A percentile compares a stretch with the other conserved stretches of the same genome.
Evolutionary conservation across 352 stramenopile genomes (phyloP).

Genomic region (Phytopythium oedochilum): DNA sequence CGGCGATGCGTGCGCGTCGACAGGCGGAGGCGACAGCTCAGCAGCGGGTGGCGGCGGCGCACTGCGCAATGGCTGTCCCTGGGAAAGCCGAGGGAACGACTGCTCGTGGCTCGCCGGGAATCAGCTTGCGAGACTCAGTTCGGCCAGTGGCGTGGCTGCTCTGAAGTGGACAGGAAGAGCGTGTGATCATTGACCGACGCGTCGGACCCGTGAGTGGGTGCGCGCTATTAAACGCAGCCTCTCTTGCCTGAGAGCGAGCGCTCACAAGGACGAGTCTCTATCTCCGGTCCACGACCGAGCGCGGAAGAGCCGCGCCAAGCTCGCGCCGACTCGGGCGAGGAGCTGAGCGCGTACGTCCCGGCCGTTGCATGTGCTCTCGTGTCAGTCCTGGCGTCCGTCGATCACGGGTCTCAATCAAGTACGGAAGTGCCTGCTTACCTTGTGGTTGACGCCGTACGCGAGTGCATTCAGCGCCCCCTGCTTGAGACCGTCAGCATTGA

Average conservation of each 20-base stretch:
- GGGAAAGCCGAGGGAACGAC: too few relatives aligned
- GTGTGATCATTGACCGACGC: too few relatives aligned
- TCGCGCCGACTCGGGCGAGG: conserved; percentile 8
- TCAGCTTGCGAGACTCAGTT: not conserved
- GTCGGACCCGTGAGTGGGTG: too few relatives aligned
- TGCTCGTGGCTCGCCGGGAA: not conserved
- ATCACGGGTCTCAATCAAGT: not conserved
- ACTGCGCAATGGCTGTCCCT: too few relatives aligned
- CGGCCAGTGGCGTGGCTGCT: not conserved
- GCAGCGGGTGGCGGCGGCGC: too few relatives aligned
- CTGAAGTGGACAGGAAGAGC: not conserved
- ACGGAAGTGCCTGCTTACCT: conserved; percentile 16
- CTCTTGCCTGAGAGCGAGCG: too few relatives aligned
- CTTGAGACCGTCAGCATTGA: too few relatives aligned
- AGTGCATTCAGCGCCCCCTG: conserved; percentile 60
- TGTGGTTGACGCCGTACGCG: conserved; percentile 59
- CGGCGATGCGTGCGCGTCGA: not conserved
- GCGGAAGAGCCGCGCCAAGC: not conserved
- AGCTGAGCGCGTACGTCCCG: too few relatives aligned
- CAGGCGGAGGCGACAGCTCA: too few relatives aligned
- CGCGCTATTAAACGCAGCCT: too few relatives aligned
- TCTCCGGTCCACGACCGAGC: not conserved
- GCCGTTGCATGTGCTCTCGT: too few relatives aligned
- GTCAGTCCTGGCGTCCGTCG: too few relatives aligned
- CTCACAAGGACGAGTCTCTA: not conserved